These are phyloP conservation scores for Pichia sp. DNA, from an alignment of 1,139 yeast species.

Conservation along the genomic window DNA sequence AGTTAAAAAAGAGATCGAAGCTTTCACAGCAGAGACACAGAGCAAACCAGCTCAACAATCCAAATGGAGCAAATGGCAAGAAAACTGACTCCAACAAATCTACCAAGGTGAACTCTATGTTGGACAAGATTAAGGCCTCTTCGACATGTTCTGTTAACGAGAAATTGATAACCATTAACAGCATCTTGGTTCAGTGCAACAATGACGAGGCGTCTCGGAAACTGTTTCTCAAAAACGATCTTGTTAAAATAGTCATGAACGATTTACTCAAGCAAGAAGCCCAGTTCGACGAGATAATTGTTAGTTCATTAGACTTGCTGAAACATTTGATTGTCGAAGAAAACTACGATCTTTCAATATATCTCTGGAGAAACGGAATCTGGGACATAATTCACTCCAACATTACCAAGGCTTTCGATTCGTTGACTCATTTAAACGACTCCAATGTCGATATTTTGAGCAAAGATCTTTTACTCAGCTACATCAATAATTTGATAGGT, in stretches of 20 bases:
- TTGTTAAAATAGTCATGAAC: slow-evolving; percentile 54
- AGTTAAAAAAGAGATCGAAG: slow-evolving; percentile 67
- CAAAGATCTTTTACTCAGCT: slow-evolving; percentile 45
- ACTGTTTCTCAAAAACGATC: slow-evolving; percentile 62
- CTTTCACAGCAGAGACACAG: slow-evolving; percentile 38
- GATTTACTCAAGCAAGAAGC: slow-evolving; percentile 10
- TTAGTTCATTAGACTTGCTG: slow-evolving; percentile 75
- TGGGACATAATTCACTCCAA: slow-evolving; percentile 53
- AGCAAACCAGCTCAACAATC: slow-evolving; percentile 24
- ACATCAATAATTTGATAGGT: slow-evolving; percentile 69
- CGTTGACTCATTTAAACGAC: slow-evolving; percentile 43
- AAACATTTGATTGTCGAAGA: slow-evolving; percentile 80
- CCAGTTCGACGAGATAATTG: slow-evolving; percentile 51
- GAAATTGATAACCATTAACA: slow-evolving; percentile 70
- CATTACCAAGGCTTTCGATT: slow-evolving; percentile 48
- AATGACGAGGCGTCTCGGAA: slow-evolving; percentile 42
- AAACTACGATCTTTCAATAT: slow-evolving; percentile 78
- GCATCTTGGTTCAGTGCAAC: slow-evolving; percentile 38
- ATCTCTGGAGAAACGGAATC: slow-evolving; percentile 73
- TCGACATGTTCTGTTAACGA: slow-evolving; percentile 55
- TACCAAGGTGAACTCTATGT: slow-evolving; percentile 62
- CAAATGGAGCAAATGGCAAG: slow-evolving; percentile 18
- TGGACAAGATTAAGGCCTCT: slow-evolving; percentile 55
- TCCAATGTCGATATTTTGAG: slow-evolving; percentile 36
- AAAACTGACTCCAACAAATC: slow-evolving; percentile 49